Evolutionary conservation across 306 rosid genomes (phyloP).

Genomic region (Lathyrus sativus): DNA sequence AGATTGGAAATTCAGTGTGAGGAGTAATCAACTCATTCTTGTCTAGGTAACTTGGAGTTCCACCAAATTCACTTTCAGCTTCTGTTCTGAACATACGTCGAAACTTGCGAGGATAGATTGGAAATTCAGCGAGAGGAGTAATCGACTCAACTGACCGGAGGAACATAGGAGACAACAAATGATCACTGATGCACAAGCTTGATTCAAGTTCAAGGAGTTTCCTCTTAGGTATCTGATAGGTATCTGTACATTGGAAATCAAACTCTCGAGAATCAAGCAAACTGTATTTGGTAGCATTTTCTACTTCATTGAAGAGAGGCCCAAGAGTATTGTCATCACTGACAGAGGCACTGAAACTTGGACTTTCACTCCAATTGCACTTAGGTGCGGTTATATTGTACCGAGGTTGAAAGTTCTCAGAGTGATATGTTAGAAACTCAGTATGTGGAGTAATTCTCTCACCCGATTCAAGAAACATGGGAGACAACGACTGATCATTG

Average conservation of each 20-base stretch:
- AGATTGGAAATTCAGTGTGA: conserved; percentile 41
- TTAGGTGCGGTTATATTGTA: conserved; percentile 45
- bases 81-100: conserved; percentile 44
- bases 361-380: conserved; percentile 34
- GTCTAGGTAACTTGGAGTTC: conserved; percentile 37
- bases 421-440: conserved; percentile 41
- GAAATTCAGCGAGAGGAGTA: conserved; percentile 41
- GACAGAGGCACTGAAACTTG: conserved; percentile 39
- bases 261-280: conserved; percentile 45
- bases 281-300: conserved; percentile 42
- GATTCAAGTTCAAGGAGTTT: conserved; percentile 45
- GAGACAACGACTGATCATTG: conserved; percentile 42
- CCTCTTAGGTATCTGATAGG: conserved; percentile 36
- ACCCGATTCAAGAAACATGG: conserved; percentile 40
- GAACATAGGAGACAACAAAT: conserved; percentile 44
- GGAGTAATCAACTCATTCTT: conserved; percentile 41
- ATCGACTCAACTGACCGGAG: conserved; percentile 44
- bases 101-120: conserved; percentile 36
- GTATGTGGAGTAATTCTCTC: conserved; percentile 42
- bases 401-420: conserved; percentile 37
- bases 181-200: conserved; percentile 44
- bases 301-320: conserved; percentile 38
- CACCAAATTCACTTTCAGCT: conserved; percentile 40
- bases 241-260: conserved; percentile 47
- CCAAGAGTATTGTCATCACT: conserved; percentile 36